These are phyloP conservation scores for Picea abies DNA, from an alignment of 83 land plant species.

Conservation along the genomic window DNA sequence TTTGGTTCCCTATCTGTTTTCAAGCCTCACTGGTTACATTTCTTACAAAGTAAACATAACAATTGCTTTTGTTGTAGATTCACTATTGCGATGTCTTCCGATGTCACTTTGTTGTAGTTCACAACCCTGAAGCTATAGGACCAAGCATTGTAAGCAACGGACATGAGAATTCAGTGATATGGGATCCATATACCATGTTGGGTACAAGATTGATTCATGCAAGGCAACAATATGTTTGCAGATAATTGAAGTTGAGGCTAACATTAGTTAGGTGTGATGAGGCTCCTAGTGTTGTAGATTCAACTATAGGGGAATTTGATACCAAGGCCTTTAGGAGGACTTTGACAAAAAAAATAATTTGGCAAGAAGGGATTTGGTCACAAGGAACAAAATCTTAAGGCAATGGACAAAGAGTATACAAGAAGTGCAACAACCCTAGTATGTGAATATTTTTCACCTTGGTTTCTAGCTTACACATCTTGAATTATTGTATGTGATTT, in stretches of 20 bases:
- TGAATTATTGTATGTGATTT: not conserved
- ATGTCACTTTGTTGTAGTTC: not conserved
- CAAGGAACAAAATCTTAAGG: conserved; percentile 38
- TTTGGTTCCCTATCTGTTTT: no score
- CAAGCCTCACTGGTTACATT: no score
- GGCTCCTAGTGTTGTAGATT: not conserved
- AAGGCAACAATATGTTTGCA: no score
- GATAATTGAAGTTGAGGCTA: not conserved
- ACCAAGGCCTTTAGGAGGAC: conserved; percentile 35
- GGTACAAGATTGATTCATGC: not conserved
- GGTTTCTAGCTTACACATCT: not conserved
- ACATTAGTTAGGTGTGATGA: not conserved
- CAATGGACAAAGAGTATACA: conserved; percentile 39
- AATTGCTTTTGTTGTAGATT: not conserved
- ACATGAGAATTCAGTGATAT: not conserved
- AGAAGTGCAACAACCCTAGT: conserved; percentile 14
- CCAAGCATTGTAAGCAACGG: not conserved
- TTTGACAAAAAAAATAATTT: conserved; percentile 32
- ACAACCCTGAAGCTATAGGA: not conserved
- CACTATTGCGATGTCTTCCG: not conserved
- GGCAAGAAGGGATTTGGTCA: conserved; percentile 37
- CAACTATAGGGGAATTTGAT: conserved; percentile 25
- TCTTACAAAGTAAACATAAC: no score
- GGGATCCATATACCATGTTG: not conserved
- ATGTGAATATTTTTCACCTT: not conserved